Percentiles rank a stretch among this genome's conserved stretches.
Evolutionary conservation across 208 protist genomes (phyloP).

Genomic region (Histomonas meleagridis): DNA sequence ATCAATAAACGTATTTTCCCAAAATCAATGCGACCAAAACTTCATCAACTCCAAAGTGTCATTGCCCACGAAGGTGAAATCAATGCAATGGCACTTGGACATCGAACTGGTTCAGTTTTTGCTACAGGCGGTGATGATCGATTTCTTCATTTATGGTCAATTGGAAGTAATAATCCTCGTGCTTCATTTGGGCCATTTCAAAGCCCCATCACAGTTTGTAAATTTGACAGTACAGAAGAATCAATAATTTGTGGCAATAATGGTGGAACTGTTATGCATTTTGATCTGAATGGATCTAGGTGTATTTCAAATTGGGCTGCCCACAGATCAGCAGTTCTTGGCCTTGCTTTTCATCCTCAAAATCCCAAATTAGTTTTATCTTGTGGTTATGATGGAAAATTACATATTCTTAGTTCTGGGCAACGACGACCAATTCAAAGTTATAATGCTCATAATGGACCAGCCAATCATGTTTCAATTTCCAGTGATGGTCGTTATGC

Average conservation of each 20-base stretch:
- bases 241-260: not conserved
- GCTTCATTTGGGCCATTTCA: slow-evolving; percentile 5
- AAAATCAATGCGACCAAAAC: slow-evolving; percentile 27
- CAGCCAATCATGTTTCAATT: not conserved
- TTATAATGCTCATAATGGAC: not conserved
- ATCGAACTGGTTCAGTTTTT: not conserved
- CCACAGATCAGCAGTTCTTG: not conserved
- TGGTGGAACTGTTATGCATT: not conserved
- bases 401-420: not conserved
- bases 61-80: not conserved
- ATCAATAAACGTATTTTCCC: no score
- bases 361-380: not conserved
- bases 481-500: not conserved
- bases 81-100: not conserved
- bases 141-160: not conserved
- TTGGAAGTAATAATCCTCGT: not conserved
- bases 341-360: not conserved
- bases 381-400: not conserved
- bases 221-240: not conserved
- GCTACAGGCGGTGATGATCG: not conserved
- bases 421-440: not conserved
- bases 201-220: not conserved
- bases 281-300: not conserved
- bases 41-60: slow-evolving; percentile 24
- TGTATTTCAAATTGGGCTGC: not conserved